Conservation (phyloP, 306 rosid genomes). For the Castanea sativa region DNA sequence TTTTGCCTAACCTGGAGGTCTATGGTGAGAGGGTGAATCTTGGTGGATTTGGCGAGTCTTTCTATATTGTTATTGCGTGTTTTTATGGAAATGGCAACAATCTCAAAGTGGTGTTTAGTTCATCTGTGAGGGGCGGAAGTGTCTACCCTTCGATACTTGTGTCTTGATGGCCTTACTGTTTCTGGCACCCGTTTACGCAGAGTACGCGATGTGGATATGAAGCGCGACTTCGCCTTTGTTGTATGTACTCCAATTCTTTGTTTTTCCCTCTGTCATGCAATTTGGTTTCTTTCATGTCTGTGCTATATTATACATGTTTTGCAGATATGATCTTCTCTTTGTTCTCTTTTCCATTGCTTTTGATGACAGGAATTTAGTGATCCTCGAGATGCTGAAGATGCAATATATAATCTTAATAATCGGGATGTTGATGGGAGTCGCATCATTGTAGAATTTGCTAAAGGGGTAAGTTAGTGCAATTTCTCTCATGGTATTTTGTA, state of each 20-base stretch:
- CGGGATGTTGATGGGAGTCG: constrained; percentile 79
- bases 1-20: constrained; percentile 81
- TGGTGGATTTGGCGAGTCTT: constrained; percentile 89
- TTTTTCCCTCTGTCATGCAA: neutral
- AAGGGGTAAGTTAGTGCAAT: constrained; percentile 49
- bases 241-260: constrained; percentile 41
- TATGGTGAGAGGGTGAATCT: constrained; percentile 80
- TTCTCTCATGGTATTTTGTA: neutral
- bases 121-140: constrained; percentile 79
- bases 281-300: neutral
- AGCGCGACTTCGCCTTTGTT: constrained; percentile 82
- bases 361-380: constrained; percentile 70
- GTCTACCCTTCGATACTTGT: constrained; percentile 67
- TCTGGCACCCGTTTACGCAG: constrained; percentile 91
- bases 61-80: constrained; percentile 84
- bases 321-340: constrained; percentile 22
- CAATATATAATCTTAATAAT: constrained; percentile 71
- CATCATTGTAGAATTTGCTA: constrained; percentile 69
- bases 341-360: constrained; percentile 25
- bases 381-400: constrained; percentile 89
- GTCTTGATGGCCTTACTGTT: constrained; percentile 92
- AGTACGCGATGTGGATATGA: constrained; percentile 92
- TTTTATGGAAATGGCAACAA: constrained; percentile 87
- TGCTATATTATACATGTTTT: constrained; percentile 10
- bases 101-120: constrained; percentile 86